phyloP scores from a whole-genome alignment of 1,284 basidiomycete species.

The Heterobasidion annosum region DNA sequence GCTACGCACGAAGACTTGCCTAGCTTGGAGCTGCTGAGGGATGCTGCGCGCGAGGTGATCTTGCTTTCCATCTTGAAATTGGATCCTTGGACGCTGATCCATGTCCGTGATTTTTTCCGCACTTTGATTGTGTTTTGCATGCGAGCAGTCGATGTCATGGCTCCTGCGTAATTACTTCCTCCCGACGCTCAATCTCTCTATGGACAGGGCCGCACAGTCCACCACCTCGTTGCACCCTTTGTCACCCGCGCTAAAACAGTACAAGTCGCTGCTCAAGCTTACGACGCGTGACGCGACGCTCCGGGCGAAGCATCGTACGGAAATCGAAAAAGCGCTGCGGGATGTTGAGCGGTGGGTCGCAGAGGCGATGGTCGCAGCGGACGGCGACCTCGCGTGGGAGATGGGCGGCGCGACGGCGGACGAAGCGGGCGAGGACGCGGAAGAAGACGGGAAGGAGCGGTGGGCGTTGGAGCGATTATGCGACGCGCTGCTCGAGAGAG shows the following conservation, averaged over 20 bases:
- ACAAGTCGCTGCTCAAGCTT: constrained; percentile 59
- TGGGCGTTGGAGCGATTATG: constrained; percentile 66
- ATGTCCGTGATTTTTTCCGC: not conserved
- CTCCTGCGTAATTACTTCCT: constrained; percentile 75
- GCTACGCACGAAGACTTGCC: constrained; percentile 96
- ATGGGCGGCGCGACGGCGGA: constrained; percentile 28
- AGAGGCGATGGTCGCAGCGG: constrained; percentile 57
- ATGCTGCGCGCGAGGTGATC: constrained; percentile 65
- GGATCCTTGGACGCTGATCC: not conserved
- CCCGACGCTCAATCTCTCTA: constrained; percentile 59
- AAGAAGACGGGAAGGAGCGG: constrained; percentile 38
- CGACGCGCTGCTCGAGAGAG: constrained; percentile 52
- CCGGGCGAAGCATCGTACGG: constrained; percentile 36
- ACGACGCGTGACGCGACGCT: constrained; percentile 54
- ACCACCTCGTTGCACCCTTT: constrained; percentile 35
- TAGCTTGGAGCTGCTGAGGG: constrained; percentile 70
- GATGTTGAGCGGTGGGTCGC: constrained; percentile 67
- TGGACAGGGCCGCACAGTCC: constrained; percentile 15
- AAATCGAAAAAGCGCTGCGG: constrained; percentile 39
- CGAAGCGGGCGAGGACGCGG: constrained; percentile 19
- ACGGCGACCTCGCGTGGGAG: constrained; percentile 41
- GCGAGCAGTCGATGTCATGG: constrained; percentile 63
- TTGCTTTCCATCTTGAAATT: constrained; percentile 5
- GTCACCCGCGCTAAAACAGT: constrained; percentile 52
- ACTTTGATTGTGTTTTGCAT: not conserved